These are phyloP conservation scores for Coprinopsis strossmayeri DNA, from an alignment of 768 basidiomycete species.

Conservation along the genomic window DNA sequence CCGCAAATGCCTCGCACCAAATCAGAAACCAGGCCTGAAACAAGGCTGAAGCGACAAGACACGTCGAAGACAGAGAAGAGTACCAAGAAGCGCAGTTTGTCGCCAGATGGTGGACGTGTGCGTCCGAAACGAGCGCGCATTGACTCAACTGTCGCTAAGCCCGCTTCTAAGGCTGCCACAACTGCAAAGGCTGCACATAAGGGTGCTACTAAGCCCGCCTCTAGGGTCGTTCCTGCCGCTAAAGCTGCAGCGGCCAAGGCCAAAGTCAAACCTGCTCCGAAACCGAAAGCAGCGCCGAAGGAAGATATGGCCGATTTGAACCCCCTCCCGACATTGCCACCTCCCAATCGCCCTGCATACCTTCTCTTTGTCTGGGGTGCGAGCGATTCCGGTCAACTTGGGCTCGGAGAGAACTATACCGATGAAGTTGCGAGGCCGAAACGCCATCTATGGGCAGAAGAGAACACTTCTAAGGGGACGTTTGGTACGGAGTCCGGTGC, in stretches of 20 bases:
- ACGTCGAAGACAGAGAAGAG: background rate
- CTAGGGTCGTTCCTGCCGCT: background rate
- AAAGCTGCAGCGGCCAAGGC: background rate
- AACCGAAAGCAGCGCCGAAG: background rate
- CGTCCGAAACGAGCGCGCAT: background rate
- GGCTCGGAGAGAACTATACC: conserved; percentile 1
- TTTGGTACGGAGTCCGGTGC: conserved; percentile 1
- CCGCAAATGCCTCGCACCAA: background rate
- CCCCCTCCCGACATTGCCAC: background rate
- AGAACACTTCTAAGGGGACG: background rate
- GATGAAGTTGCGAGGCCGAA: background rate
- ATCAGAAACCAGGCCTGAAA: background rate
- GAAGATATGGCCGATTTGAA: background rate
- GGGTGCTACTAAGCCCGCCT: background rate
- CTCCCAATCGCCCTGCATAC: background rate
- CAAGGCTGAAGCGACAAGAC: background rate
- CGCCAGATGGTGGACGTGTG: background rate
- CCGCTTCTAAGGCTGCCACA: background rate
- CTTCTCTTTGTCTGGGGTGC: conserved; percentile 4
- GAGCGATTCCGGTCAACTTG: conserved; percentile 1
- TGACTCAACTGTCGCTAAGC: background rate
- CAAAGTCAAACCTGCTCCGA: background rate
- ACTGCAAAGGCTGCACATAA: background rate
- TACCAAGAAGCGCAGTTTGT: background rate
- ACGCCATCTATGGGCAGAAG: conserved; percentile 2